Percentiles rank a stretch among this genome's conserved stretches.
These are phyloP conservation scores for Castanea sativa DNA, from an alignment of 306 rosid species.

Conservation along the genomic window DNA sequence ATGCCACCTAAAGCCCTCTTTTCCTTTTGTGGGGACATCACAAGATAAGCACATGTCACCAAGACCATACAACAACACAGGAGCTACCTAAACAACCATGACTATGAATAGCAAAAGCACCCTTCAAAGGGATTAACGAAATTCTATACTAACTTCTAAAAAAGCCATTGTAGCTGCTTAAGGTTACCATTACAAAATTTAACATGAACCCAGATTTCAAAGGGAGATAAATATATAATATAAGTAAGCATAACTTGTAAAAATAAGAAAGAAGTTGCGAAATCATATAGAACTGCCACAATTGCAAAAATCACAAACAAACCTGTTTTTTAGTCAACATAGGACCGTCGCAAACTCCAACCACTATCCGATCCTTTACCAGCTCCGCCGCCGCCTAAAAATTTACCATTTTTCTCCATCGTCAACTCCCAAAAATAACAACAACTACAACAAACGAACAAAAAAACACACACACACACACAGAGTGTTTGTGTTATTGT, in stretches of 20 bases:
- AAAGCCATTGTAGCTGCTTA: neutral
- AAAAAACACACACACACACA: neutral
- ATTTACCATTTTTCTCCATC: slow-evolving; percentile 1
- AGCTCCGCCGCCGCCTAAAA: slow-evolving; percentile 70
- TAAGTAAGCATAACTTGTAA: no score
- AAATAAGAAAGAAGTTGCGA: neutral
- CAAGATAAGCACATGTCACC: no score
- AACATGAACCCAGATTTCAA: neutral
- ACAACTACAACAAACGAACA: neutral
- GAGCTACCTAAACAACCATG: neutral
- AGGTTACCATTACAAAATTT: neutral
- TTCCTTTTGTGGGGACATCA: neutral
- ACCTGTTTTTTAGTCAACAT: slow-evolving; percentile 78
- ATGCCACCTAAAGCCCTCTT: neutral
- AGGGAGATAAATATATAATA: neutral
- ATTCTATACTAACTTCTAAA: neutral
- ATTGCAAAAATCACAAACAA: neutral
- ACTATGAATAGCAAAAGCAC: neutral
- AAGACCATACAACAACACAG: neutral
- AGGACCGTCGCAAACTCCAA: slow-evolving; percentile 89
- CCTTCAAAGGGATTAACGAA: neutral
- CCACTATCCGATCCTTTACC: slow-evolving; percentile 60
- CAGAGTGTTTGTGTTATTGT: neutral
- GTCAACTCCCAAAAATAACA: neutral
- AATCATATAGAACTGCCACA: neutral